phyloP scores from a whole-genome alignment of 2,329 filamentous ascomycete genomes.

The Apiospora pterosperma region DNA sequence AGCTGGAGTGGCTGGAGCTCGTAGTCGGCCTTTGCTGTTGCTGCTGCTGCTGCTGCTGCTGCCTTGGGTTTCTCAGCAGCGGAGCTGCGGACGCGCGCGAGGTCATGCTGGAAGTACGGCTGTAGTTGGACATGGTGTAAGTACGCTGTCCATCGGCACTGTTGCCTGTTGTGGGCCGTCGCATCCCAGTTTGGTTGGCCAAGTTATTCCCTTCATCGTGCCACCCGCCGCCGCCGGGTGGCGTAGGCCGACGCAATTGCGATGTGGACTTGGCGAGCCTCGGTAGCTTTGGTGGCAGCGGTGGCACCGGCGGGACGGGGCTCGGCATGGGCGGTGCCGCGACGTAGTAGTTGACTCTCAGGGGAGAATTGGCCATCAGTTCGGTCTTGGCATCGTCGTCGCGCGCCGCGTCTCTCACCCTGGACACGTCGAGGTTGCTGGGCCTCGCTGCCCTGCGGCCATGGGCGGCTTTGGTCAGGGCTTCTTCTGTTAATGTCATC shows the following conservation, averaged over 20 bases:
- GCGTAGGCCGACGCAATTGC: background rate
- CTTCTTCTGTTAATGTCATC: background rate
- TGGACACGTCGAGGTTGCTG: background rate
- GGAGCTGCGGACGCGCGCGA: background rate
- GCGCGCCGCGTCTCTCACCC: background rate
- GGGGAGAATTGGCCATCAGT: slow-evolving; percentile 16
- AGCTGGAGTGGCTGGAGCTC: background rate
- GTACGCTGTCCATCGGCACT: background rate
- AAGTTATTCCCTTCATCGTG: slow-evolving; percentile 21
- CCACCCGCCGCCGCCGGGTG: slow-evolving; percentile 13
- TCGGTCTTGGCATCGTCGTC: slow-evolving; percentile 12
- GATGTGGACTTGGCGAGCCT: background rate
- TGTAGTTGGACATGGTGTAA: background rate
- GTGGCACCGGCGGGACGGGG: slow-evolving; percentile 6
- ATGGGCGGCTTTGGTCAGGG: background rate
- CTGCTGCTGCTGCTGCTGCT: background rate
- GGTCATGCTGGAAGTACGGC: background rate
- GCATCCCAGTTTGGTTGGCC: slow-evolving; percentile 13
- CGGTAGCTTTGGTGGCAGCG: slow-evolving; percentile 8
- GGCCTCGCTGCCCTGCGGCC: background rate
- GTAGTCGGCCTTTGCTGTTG: background rate
- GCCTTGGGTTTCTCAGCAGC: background rate
- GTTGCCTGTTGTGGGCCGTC: background rate
- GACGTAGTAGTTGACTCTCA: slow-evolving; percentile 10
- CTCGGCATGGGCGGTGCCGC: background rate